Evolutionary conservation across 805 yeast genomes (phyloP), one percentile per base, ranked within the genome.

Genomic region (Starmerella gropengiesseri): DNA sequence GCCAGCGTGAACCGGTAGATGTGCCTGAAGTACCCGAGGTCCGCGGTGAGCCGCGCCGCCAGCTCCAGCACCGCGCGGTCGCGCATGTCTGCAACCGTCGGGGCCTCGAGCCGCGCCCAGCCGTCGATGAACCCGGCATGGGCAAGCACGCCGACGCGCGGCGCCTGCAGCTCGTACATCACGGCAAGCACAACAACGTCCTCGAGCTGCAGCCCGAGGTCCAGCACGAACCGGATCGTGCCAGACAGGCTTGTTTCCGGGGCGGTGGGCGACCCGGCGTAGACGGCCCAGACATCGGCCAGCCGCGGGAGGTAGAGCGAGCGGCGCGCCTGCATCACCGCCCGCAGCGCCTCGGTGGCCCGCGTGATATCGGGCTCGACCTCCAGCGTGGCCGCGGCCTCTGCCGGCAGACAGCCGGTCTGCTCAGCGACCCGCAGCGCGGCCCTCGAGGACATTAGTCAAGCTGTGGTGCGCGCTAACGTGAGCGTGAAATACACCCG

Each of bases 1-100:
- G 65, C 69, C 62, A 81, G 89, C 0, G 93, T 69, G 60, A 74
- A 87, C 26, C 69, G 68, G 62, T 91, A 87, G 4, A 87, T 70
- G 22, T 63, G 58, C 40, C 71, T 69, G 53, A 79, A 74, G 44
- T 70, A 72, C 1, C 52, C 61, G 1, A 50, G 45, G 43, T 73
- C 71, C 1, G 49, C 44, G 1, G 49, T 45, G 35, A 75, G 51
- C 21, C 61, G 57, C 1, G 47, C 34, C 4, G 61, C 58, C 29
- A 76, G 50, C 9, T 50, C 52, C 5, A 57, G 51, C 14, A 71
- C 45, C 14, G 61, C 59, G 4, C 23, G 36, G 3, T 51, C 43
- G 25, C 58, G 63, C 87, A 85, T 81, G 2, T 64, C 67, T 0
- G 51, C 57, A 1, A 73, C 44, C 16, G 66, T 60, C 4, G 40